Evolutionary conservation across 768 basidiomycete species (phyloP).

Genomic region (Mycena metata): DNA sequence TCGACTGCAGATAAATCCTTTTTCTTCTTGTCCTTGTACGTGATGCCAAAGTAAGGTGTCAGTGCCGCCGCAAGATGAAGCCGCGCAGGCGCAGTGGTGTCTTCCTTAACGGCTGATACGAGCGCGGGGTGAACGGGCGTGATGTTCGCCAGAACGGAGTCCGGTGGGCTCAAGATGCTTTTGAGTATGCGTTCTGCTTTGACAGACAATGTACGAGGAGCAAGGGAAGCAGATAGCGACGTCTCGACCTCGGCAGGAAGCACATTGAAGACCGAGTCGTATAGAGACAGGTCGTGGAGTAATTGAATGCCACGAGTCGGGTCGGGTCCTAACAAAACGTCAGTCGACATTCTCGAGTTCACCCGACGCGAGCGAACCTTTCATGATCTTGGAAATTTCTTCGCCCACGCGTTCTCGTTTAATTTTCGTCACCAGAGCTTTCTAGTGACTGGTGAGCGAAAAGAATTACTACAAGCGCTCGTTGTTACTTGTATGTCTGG

Average conservation of each 20-base stretch:
- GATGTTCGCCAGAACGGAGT: constrained; percentile 44
- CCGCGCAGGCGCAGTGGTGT: constrained; percentile 62
- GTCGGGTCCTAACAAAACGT: constrained; percentile 68
- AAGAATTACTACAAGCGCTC: constrained; percentile 43
- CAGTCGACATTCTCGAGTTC: constrained; percentile 15
- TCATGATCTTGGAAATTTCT: constrained; percentile 95
- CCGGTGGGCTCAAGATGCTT: constrained; percentile 54
- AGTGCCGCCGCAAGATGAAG: constrained; percentile 86
- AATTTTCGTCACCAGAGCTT: constrained; percentile 82
- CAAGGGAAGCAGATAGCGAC: constrained; percentile 60
- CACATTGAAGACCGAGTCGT: constrained; percentile 71
- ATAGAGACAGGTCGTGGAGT: constrained; percentile 81
- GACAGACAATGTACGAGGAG: constrained; percentile 59
- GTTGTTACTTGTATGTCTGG: constrained; percentile 71
- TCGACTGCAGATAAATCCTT: constrained; percentile 71
- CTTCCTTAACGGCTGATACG: constrained; percentile 53
- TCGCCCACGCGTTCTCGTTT: constrained; percentile 92
- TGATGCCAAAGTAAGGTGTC: constrained; percentile 75
- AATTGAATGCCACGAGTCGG: constrained; percentile 81
- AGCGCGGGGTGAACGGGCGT: constrained; percentile 63
- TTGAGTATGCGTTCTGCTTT: constrained; percentile 72
- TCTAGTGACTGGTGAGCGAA: constrained; percentile 51
- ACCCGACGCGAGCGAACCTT: constrained; percentile 62
- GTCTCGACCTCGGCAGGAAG: constrained; percentile 61
- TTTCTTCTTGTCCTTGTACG: constrained; percentile 75